Percentiles rank a stretch among this genome's conserved stretches.
phyloP scores from a whole-genome alignment of 306 rosid genomes.

The Cucurbita maxima region DNA sequence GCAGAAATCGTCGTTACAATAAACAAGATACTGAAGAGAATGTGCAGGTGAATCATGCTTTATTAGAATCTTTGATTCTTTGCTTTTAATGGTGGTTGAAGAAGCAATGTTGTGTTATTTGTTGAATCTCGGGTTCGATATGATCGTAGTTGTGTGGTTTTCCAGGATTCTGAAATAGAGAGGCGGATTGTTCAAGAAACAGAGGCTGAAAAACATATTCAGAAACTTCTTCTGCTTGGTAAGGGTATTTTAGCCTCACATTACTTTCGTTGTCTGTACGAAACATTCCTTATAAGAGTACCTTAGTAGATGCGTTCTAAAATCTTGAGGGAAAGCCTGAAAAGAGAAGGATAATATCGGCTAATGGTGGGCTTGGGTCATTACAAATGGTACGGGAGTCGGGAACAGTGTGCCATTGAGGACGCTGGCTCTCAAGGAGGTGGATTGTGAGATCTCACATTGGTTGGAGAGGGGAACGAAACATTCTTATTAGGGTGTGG shows the following conservation, averaged over 20 bases:
- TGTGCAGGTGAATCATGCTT: conserved; percentile 45
- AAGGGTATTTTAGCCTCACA: not conserved
- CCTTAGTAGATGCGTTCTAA: too few relatives aligned
- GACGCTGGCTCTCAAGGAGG: too few relatives aligned
- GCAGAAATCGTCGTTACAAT: conserved; percentile 56
- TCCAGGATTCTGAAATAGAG: conserved; percentile 84
- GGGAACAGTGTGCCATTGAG: too few relatives aligned
- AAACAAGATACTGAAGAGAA: conserved; percentile 66
- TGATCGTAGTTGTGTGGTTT: conserved; percentile 15
- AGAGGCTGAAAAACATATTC: conserved; percentile 77
- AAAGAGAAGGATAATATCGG: too few relatives aligned
- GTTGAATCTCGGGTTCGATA: conserved; percentile 7
- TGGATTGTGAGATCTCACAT: too few relatives aligned
- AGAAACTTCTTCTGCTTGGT: conserved; percentile 93
- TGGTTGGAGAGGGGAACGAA: too few relatives aligned
- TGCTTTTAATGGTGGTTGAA: not conserved
- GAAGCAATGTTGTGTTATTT: not conserved
- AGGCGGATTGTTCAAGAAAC: conserved; percentile 87
- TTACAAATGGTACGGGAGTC: too few relatives aligned
- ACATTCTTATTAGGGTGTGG: too few relatives aligned
- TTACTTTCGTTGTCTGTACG: not conserved
- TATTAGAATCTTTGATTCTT: not conserved
- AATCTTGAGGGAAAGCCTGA: too few relatives aligned
- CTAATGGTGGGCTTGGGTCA: too few relatives aligned
- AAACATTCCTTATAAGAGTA: too few relatives aligned